These are phyloP conservation scores for Xylaria nigripes DNA, from an alignment of 495 filamentous ascomycete species.

Conservation along the genomic window DNA sequence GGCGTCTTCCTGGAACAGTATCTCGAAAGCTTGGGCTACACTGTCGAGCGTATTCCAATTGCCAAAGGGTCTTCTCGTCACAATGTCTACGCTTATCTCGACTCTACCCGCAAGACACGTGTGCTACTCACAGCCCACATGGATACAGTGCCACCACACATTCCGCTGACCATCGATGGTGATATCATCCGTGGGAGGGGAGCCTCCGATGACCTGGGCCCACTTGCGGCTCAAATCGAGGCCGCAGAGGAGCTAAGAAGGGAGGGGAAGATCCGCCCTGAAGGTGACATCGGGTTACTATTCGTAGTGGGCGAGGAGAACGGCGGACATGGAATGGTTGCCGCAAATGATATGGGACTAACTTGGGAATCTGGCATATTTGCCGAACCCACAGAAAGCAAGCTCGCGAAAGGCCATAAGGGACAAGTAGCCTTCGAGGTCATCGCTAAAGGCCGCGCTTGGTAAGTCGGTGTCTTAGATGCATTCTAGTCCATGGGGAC, in stretches of 20 bases:
- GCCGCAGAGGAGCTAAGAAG: slow-evolving; percentile 49
- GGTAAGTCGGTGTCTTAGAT: slow-evolving; percentile 2
- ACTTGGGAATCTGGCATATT: slow-evolving; percentile 60
- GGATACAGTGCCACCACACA: slow-evolving; percentile 44
- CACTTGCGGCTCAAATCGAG: slow-evolving; percentile 56
- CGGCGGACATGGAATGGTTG: slow-evolving; percentile 60
- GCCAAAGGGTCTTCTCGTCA: slow-evolving; percentile 35
- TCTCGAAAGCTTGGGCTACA: slow-evolving; percentile 21
- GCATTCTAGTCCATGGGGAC: neutral
- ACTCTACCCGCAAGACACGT: slow-evolving; percentile 40
- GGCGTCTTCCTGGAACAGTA: slow-evolving; percentile 20
- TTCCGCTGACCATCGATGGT: slow-evolving; percentile 39
- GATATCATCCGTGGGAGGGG: slow-evolving; percentile 56
- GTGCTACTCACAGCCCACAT: slow-evolving; percentile 54
- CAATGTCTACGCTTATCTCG: slow-evolving; percentile 63
- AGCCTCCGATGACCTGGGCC: slow-evolving; percentile 62
- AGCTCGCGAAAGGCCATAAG: slow-evolving; percentile 66
- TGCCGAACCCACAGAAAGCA: slow-evolving; percentile 64
- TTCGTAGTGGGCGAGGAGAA: slow-evolving; percentile 74
- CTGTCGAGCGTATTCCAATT: slow-evolving; percentile 28
- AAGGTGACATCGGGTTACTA: slow-evolving; percentile 48
- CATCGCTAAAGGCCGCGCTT: slow-evolving; percentile 53
- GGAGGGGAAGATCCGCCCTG: slow-evolving; percentile 18
- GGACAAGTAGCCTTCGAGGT: slow-evolving; percentile 56
- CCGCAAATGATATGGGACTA: slow-evolving; percentile 37